A percentile compares a stretch with the other conserved stretches of the same genome.
Evolutionary conservation across 2,329 filamentous ascomycete genomes (phyloP).

Genomic region (Exophiala sp.): DNA sequence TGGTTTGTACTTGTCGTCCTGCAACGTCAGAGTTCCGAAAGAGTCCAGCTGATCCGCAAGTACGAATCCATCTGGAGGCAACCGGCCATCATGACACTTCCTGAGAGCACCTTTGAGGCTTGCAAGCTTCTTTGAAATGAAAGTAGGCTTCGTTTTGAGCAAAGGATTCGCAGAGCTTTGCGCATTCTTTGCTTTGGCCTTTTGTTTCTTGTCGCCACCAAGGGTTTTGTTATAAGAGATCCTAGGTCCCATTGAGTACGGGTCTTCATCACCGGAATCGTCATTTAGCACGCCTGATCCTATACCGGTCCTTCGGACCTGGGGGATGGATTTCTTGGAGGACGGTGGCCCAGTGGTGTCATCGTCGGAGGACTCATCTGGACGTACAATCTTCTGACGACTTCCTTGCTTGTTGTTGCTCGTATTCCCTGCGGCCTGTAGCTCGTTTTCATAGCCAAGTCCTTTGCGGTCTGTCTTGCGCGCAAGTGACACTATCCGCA

Average conservation of each 20-base stretch:
- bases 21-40: constrained; percentile 45
- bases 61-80: constrained; percentile 45
- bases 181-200: constrained; percentile 52
- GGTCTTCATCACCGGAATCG: constrained; percentile 91
- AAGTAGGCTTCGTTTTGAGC: constrained; percentile 66
- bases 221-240: constrained; percentile 83
- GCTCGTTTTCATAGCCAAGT: constrained; percentile 44
- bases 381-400: neutral
- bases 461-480: constrained; percentile 47
- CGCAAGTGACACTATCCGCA: constrained; percentile 55
- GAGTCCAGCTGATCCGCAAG: constrained; percentile 57
- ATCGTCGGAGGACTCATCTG: constrained; percentile 31
- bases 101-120: constrained; percentile 48
- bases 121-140: constrained; percentile 64
- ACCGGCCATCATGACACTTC: constrained; percentile 76
- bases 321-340: constrained; percentile 37
- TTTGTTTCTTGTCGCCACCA: constrained; percentile 78
- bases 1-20: constrained; percentile 45
- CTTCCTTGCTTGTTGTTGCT: neutral
- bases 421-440: constrained; percentile 30
- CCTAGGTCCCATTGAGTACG: constrained; percentile 84
- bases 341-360: constrained; percentile 34
- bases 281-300: constrained; percentile 89
- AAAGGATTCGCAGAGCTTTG: constrained; percentile 60
- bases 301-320: constrained; percentile 65